These are phyloP conservation scores for Dioszegia hungarica DNA, from an alignment of 768 basidiomycete species.

Conservation along the genomic window DNA sequence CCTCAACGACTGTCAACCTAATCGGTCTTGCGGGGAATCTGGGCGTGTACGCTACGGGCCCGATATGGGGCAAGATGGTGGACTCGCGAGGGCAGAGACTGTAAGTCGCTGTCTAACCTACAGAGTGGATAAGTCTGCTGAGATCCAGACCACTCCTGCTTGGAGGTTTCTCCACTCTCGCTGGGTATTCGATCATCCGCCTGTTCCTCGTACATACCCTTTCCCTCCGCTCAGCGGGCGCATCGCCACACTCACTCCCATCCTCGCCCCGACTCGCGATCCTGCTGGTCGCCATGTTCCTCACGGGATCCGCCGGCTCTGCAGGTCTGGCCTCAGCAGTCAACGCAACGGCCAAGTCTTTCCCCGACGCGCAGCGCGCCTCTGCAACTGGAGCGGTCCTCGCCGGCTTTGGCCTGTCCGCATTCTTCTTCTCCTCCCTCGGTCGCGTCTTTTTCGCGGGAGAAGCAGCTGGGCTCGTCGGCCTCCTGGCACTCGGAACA, in stretches of 20 bases:
- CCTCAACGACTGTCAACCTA: slow-evolving; percentile 75
- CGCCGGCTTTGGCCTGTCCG: slow-evolving; percentile 84
- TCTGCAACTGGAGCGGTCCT: slow-evolving; percentile 71
- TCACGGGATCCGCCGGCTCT: slow-evolving; percentile 74
- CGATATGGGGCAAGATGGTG: slow-evolving; percentile 72
- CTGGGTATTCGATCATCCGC: slow-evolving; percentile 72
- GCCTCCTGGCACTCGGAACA: slow-evolving; percentile 72
- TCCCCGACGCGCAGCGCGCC: slow-evolving; percentile 66
- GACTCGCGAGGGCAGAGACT: slow-evolving; percentile 66
- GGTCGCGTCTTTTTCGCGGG: slow-evolving; percentile 69
- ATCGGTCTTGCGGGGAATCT: slow-evolving; percentile 59
- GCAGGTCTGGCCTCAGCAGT: slow-evolving; percentile 66
- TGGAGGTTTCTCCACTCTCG: slow-evolving; percentile 60
- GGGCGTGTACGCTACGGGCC: slow-evolving; percentile 71
- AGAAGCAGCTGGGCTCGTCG: slow-evolving; percentile 69
- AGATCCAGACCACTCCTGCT: slow-evolving; percentile 56
- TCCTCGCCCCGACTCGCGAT: slow-evolving; percentile 50
- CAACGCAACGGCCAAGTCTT: slow-evolving; percentile 78
- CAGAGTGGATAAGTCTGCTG: not conserved
- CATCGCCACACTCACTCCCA: not conserved
- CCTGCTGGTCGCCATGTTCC: slow-evolving; percentile 62
- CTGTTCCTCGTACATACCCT: slow-evolving; percentile 60
- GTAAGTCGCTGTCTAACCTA: slow-evolving; percentile 38
- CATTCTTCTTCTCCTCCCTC: slow-evolving; percentile 78
- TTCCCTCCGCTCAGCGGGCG: slow-evolving; percentile 27